A percentile compares a stretch with the other conserved stretches of the same genome.
Evolutionary conservation across 306 rosid genomes (phyloP).

Genomic region (Coriaria nepalensis): DNA sequence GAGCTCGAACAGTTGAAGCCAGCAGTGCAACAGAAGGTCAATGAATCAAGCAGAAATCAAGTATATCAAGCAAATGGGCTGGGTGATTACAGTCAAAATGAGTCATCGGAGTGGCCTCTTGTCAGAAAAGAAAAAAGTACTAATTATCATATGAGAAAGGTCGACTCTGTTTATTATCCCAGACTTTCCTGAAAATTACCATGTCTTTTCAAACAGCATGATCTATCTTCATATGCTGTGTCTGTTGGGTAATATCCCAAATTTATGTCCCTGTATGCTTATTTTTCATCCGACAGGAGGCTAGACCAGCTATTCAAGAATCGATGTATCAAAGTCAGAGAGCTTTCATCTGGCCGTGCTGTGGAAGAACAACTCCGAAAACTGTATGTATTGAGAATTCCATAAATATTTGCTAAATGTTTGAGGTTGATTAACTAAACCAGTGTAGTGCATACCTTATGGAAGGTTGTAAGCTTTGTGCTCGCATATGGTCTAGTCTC

Average conservation of each 20-base stretch:
- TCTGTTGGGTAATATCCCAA: background rate
- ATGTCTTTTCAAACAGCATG: background rate
- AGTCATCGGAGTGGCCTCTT: conserved; percentile 26
- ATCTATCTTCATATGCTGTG: conserved; percentile 2
- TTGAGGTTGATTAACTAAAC: background rate
- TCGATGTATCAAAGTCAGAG: conserved; percentile 31
- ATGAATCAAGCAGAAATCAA: conserved; percentile 42
- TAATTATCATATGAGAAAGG: conserved; percentile 37
- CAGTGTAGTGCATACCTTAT: background rate
- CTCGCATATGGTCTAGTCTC: too few relatives aligned
- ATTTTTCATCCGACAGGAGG: conserved; percentile 36
- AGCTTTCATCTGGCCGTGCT: conserved; percentile 35
- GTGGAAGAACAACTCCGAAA: conserved; percentile 38
- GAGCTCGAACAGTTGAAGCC: conserved; percentile 89
- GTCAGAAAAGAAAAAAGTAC: conserved; percentile 27
- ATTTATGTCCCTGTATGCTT: conserved; percentile 10
- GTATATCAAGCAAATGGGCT: conserved; percentile 28
- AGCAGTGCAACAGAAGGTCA: conserved; percentile 56
- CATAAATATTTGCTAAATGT: background rate
- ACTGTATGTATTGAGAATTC: conserved; percentile 31
- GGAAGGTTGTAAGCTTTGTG: too few relatives aligned
- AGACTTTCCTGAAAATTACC: background rate
- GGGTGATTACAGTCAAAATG: conserved; percentile 36
- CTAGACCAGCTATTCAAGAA: conserved; percentile 32
- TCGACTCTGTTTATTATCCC: conserved; percentile 14